A percentile compares a stretch with the other conserved stretches of the same genome.
phyloP scores from a whole-genome alignment of 331 rosid genomes.

The Acacia concinna region DNA sequence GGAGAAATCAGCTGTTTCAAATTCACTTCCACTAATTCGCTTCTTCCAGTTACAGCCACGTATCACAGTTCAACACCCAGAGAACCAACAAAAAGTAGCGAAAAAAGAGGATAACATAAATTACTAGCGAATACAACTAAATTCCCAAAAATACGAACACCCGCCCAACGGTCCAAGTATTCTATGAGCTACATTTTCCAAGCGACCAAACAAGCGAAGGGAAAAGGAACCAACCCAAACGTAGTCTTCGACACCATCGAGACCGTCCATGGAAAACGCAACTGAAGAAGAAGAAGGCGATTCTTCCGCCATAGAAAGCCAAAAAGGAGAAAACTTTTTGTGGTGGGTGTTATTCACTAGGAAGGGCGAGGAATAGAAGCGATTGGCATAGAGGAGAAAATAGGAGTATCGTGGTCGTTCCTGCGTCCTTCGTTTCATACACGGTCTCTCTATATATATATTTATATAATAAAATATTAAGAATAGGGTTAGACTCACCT shows the following conservation, averaged over 20 bases:
- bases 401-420: conserved; percentile 53
- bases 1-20: too few species aligned
- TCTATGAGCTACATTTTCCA: conserved; percentile 19
- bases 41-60: neutral
- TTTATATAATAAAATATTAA: conserved; percentile 78
- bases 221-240: conserved; percentile 46
- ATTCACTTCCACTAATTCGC: neutral
- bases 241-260: conserved; percentile 70
- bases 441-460: conserved; percentile 88
- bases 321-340: neutral
- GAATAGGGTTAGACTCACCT: too few species aligned
- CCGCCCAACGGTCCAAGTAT: neutral
- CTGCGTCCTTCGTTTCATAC: conserved; percentile 61
- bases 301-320: conserved; percentile 47
- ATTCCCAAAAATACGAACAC: conserved; percentile 18
- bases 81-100: neutral
- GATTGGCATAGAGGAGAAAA: neutral
- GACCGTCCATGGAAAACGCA: conserved; percentile 36
- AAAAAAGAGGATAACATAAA: neutral
- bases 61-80: neutral
- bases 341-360: neutral
- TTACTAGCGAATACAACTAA: neutral
- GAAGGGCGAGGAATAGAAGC: neutral
- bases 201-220: conserved; percentile 12
- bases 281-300: conserved; percentile 33